These are phyloP conservation scores for Metroxylon sagu DNA, from an alignment of 176 grass and related monocot species.

Conservation along the genomic window DNA sequence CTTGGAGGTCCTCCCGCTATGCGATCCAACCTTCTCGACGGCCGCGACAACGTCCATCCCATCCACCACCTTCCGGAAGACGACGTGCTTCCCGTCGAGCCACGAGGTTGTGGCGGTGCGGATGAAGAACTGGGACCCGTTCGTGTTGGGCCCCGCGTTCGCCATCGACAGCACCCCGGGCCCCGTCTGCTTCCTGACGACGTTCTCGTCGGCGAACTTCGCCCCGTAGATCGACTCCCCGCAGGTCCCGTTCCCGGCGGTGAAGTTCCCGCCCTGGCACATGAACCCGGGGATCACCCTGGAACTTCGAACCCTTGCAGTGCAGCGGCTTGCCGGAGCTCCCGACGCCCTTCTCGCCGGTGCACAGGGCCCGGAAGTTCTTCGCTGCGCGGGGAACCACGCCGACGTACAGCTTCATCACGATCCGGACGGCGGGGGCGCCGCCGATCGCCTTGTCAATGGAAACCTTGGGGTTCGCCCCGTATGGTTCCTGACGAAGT, in stretches of 20 bases:
- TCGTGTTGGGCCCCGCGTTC: conserved; percentile 49
- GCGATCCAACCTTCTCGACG: conserved; percentile 24
- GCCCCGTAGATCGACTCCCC: conserved; percentile 25
- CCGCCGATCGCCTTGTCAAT: too few species aligned
- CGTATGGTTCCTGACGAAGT: too few species aligned
- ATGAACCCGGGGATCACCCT: conserved; percentile 47
- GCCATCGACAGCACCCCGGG: conserved; percentile 45
- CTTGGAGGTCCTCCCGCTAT: conserved; percentile 26
- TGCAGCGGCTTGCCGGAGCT: conserved; percentile 11
- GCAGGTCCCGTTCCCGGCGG: conserved; percentile 33
- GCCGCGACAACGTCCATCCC: conserved; percentile 2
- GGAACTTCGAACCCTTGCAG: conserved; percentile 32
- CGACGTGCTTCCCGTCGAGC: conserved; percentile 46
- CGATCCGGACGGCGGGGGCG: too few species aligned
- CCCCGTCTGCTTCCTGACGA: conserved; percentile 20
- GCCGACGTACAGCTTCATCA: too few species aligned
- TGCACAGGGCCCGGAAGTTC: conserved; percentile 34
- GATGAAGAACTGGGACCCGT: conserved; percentile 57
- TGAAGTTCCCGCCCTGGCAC: conserved; percentile 55
- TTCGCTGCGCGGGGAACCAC: too few species aligned
- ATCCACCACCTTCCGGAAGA: too few species aligned
- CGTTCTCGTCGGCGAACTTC: conserved; percentile 30
- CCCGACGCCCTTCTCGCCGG: conserved; percentile 9
- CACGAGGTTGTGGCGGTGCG: conserved; percentile 32
- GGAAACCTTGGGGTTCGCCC: too few species aligned